Evolutionary conservation across 352 stramenopile species (phyloP).

Genomic region (Phytophthora palmivora): DNA sequence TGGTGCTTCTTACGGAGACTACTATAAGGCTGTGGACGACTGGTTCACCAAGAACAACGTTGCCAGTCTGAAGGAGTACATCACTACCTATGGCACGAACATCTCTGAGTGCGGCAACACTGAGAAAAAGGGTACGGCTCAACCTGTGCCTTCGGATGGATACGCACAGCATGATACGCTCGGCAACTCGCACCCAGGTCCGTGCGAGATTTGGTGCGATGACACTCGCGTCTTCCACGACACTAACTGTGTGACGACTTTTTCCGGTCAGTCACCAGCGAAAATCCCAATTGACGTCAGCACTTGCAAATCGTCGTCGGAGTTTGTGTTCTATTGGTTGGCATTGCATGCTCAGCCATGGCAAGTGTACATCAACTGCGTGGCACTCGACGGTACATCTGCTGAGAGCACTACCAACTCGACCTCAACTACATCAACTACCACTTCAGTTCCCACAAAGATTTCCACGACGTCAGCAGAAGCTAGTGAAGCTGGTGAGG

Average conservation of each 20-base stretch:
- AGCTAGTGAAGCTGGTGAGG: background rate
- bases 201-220: constrained; percentile 60
- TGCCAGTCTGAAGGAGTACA: constrained; percentile 38
- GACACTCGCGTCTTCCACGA: constrained; percentile 47
- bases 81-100: constrained; percentile 26
- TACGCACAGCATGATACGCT: constrained; percentile 35
- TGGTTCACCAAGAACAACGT: constrained; percentile 44
- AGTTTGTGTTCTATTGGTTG: constrained; percentile 55
- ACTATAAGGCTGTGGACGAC: constrained; percentile 32
- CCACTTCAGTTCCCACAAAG: background rate
- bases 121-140: constrained; percentile 28
- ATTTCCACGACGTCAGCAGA: background rate
- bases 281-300: constrained; percentile 46
- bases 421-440: constrained; percentile 3
- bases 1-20: constrained; percentile 29
- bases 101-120: constrained; percentile 39
- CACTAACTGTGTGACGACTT: constrained; percentile 40
- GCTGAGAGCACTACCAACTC: constrained; percentile 14
- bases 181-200: constrained; percentile 43
- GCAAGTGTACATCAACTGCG: constrained; percentile 59
- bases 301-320: constrained; percentile 32
- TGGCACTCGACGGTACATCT: constrained; percentile 22
- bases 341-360: constrained; percentile 46
- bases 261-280: constrained; percentile 27
- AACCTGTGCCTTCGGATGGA: constrained; percentile 29